phyloP scores from a whole-genome alignment of 139 green algal species.

The Gonium pectorale region DNA sequence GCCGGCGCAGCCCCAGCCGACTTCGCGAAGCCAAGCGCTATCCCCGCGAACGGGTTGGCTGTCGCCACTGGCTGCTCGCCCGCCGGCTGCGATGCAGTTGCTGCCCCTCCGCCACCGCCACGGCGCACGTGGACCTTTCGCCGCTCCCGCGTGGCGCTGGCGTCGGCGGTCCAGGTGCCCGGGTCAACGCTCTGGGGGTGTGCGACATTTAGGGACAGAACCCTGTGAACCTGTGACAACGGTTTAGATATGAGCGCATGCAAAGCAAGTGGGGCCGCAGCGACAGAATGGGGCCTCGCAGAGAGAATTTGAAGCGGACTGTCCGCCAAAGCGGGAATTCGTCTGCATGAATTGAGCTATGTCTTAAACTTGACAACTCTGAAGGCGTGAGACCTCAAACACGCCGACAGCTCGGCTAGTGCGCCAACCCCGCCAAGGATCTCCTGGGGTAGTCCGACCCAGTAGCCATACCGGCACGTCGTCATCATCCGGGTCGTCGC shows the following conservation, averaged over 20 bases:
- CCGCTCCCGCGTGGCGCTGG: conserved; percentile 3
- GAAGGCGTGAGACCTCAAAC: background rate
- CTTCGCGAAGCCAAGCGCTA: no score
- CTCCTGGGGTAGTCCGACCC: background rate
- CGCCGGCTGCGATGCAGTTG: background rate
- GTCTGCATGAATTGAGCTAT: background rate
- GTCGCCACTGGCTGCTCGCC: background rate
- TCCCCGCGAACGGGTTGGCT: conserved; percentile 32
- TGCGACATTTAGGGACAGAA: background rate
- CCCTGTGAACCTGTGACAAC: no score
- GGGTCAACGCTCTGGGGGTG: conserved; percentile 44
- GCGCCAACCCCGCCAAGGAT: background rate
- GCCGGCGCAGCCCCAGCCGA: background rate
- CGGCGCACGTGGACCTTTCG: conserved; percentile 30
- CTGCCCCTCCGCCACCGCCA: background rate
- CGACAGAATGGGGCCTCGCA: background rate
- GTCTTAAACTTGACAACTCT: background rate
- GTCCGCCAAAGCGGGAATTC: background rate
- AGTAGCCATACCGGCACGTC: conserved; percentile 8
- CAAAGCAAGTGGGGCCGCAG: background rate
- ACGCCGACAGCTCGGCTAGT: background rate
- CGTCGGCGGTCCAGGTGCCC: conserved; percentile 18
- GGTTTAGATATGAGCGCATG: background rate
- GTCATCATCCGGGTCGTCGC: conserved; percentile 34
- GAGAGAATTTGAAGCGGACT: background rate